Base-by-base conservation (phyloP, 2,329 filamentous ascomycete species). In the Plenodomus tracheiphilus region DNA sequence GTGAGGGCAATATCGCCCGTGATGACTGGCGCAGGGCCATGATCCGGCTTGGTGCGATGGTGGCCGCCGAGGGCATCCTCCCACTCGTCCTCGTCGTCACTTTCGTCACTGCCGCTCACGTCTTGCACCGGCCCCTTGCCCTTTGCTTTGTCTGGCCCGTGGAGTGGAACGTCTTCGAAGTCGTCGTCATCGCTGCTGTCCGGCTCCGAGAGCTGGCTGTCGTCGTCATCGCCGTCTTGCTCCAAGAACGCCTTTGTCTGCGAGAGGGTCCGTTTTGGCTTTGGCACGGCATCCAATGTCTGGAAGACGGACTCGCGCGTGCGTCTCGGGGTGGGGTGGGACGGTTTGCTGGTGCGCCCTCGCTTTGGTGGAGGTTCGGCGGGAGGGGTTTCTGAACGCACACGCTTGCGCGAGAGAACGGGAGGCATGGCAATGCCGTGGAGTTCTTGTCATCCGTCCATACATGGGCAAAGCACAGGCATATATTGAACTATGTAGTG, bases 1-100 rank as follows among this genome's bases (percentile, higher is more conserved):
- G 87, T 93, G 61, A 95, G 75, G 57, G 93, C 86, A 28, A 95
- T 76, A 64, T 91, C 87, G 10, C 85, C 86, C 1, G 83, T 78
- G 1, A 83, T 77, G 72, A 41, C 79, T 75, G 5, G 79, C 75
- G 50, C 51, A 16, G 68, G 51, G 73, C 77, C 51, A 50, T 66
- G 20, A 58, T 66, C 51, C 50, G 66, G 41, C 49, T 65, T 53
- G 45, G 56, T 55, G 51, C 51, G 67, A 72, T 54, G 76, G 62
- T 49, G 70, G 56, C 41, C 68, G 59, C 47, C 68, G 58, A 58
- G 74, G 39, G 58, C 75, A 60, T 66, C 72, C 58, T 61, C 75
- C 70, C 59, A 75, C 11, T 73, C 70, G 34, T 73, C 69, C 32
- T 73, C 69, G 7, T 72, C 71, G 41, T 75, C 71, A 40, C 62